phyloP scores from a whole-genome alignment of 257 asterid species.

The Solanum bukasovii region DNA sequence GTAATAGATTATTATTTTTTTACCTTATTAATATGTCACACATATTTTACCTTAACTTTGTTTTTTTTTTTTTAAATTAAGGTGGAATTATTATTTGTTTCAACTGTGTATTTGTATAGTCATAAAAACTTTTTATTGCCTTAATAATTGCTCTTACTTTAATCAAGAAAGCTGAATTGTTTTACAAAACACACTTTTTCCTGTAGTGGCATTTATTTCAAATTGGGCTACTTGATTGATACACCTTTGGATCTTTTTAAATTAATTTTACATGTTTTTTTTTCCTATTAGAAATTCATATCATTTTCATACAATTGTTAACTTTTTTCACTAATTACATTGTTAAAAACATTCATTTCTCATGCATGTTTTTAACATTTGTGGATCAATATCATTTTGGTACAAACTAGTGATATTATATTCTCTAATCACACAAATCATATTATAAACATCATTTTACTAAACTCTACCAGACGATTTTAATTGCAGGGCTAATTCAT shows the following conservation, averaged over 20 bases:
- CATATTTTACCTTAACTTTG: background rate
- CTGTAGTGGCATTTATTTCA: background rate
- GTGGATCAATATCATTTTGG: background rate
- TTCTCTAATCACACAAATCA: background rate
- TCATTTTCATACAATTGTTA: background rate
- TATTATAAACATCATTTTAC: background rate
- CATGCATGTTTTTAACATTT: background rate
- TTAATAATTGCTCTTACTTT: background rate
- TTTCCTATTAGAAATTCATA: background rate
- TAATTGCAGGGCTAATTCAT: background rate
- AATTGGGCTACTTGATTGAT: background rate
- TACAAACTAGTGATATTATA: background rate
- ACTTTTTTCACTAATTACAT: background rate
- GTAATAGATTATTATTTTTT: too few species aligned
- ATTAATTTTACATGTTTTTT: background rate
- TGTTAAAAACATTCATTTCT: background rate
- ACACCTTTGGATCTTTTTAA: background rate
- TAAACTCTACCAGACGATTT: background rate
- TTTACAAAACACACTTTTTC: background rate
- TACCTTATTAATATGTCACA: background rate
- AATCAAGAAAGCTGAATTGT: background rate
- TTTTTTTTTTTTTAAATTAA: too few species aligned
- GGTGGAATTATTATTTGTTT: background rate
- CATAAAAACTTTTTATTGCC: background rate
- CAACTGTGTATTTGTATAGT: background rate